phyloP scores from a whole-genome alignment of 345 rosid genomes.

The Citrus mangshanensis region DNA sequence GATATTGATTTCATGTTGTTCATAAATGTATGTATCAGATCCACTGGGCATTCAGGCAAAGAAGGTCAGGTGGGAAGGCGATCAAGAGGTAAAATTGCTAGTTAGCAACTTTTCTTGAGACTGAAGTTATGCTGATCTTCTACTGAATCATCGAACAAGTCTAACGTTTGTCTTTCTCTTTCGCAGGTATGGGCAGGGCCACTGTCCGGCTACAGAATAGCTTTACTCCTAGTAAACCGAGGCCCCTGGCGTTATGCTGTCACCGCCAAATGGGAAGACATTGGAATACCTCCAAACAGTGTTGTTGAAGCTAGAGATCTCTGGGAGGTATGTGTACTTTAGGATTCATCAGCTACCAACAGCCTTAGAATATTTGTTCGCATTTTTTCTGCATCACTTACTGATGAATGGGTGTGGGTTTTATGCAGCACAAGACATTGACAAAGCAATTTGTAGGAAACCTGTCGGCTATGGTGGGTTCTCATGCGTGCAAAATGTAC shows the following conservation, averaged over 20 bases:
- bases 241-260: constrained; percentile 31
- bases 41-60: constrained; percentile 73
- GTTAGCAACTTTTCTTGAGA: not conserved
- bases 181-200: constrained; percentile 78
- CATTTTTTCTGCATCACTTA: not conserved
- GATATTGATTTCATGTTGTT: not conserved
- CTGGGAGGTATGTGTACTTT: constrained; percentile 46
- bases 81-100: constrained; percentile 48
- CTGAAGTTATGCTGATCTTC: not conserved
- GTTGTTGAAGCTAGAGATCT: constrained; percentile 62
- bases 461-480: constrained; percentile 39
- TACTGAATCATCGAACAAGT: not conserved
- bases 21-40: constrained; percentile 35
- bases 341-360: too few species aligned
- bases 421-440: constrained; percentile 74
- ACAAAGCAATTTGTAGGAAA: constrained; percentile 47
- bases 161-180: not conserved
- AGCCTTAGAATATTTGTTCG: not conserved
- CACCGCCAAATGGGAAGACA: constrained; percentile 69
- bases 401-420: constrained; percentile 8
- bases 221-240: constrained; percentile 58
- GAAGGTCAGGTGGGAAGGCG: constrained; percentile 67
- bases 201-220: constrained; percentile 50
- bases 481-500: constrained; percentile 74
- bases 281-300: constrained; percentile 46